Percentiles rank a stretch among this genome's conserved stretches.
phyloP scores from a whole-genome alignment of 2,329 filamentous ascomycete species.

The Fusarium sp. region DNA sequence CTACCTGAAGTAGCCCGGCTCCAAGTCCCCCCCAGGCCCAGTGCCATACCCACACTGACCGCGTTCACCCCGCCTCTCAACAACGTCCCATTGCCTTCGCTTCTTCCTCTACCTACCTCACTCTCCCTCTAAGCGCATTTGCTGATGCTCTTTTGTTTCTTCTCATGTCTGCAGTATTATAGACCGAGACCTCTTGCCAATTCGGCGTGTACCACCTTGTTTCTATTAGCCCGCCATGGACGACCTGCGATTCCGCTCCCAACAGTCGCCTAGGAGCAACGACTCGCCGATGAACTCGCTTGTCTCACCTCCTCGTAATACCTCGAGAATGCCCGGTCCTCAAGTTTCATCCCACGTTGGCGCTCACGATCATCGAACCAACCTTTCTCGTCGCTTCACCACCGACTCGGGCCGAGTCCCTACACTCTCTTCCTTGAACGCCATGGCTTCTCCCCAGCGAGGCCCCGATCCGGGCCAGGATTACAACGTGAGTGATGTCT shows the following conservation, averaged over 20 bases:
- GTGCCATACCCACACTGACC: constrained; percentile 36
- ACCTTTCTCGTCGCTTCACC: constrained; percentile 91
- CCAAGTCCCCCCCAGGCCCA: constrained; percentile 34
- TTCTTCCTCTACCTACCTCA: constrained; percentile 39
- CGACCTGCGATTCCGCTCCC: constrained; percentile 80
- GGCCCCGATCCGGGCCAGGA: constrained; percentile 60
- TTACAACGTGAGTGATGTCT: constrained; percentile 53
- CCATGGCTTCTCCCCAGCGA: constrained; percentile 63
- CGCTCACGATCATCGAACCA: constrained; percentile 76
- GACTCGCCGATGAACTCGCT: constrained; percentile 80
- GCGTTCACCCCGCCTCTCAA: constrained; percentile 47
- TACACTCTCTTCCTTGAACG: constrained; percentile 67
- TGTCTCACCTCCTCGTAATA: constrained; percentile 78
- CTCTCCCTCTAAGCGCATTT: constrained; percentile 31
- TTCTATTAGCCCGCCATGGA: constrained; percentile 67
- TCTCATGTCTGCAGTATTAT: constrained; percentile 51
- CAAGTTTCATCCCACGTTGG: constrained; percentile 51
- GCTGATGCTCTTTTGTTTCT: constrained; percentile 47
- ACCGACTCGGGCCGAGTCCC: constrained; percentile 88
- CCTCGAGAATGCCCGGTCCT: constrained; percentile 69
- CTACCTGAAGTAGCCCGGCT: constrained; percentile 33
- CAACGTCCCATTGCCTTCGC: constrained; percentile 46
- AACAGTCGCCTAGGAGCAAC: constrained; percentile 77
- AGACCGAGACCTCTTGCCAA: constrained; percentile 48
- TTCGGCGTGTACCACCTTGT: constrained; percentile 54